Base-by-base conservation (phyloP, 2,329 filamentous ascomycete species). In the Zasmidium citrigriseum region DNA sequence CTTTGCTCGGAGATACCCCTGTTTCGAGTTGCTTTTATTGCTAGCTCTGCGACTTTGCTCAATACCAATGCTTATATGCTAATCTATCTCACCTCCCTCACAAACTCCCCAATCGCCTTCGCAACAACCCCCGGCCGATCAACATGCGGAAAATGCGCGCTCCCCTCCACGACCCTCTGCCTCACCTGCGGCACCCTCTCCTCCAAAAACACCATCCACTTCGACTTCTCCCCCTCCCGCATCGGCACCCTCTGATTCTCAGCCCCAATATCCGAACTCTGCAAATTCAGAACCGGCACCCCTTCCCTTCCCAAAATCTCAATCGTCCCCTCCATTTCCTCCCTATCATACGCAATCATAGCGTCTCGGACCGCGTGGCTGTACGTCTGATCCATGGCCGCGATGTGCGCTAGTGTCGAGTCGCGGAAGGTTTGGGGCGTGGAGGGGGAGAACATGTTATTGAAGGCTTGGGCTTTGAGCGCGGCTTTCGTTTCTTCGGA, bases 71-170 rank as follows among this genome's bases (percentile, higher is more conserved):
- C 14, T 10, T 41, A 34, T 4, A 48, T 48, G 21, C 21, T 48
- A 4, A 24, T 22, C 11, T 21, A 29, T 41, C 23, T 47, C 23
- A 51, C 25, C n/a, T 20, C 41, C 38, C 23, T 29, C 51, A 57
- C 29, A 29, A 58, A 58, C 10, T 58, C 51, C 18, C 2, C 14
- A 3, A 61, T 34, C 41, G 14, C 10, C 46, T 52, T 25, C 21
- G 55, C 55, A 14, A 61, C 49, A 7, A 50, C 22, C 21, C 49
- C 51, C 11, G 58, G 55, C 29, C 55, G 27, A 45, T 63, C 61
- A 2, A 63, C 58, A 24, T 61, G 61, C 46, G 56, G 52, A 34
- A 61, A 61, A 27, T 63, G 58, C 12, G 22, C 53, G 45, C 58
- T 57, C 5, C 49, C 24, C 46, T 21, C 24, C 4, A 59, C 52